These are phyloP conservation scores for Colletotrichum tabaci DNA, from an alignment of 2,329 filamentous ascomycete genomes.

Conservation along the genomic window DNA sequence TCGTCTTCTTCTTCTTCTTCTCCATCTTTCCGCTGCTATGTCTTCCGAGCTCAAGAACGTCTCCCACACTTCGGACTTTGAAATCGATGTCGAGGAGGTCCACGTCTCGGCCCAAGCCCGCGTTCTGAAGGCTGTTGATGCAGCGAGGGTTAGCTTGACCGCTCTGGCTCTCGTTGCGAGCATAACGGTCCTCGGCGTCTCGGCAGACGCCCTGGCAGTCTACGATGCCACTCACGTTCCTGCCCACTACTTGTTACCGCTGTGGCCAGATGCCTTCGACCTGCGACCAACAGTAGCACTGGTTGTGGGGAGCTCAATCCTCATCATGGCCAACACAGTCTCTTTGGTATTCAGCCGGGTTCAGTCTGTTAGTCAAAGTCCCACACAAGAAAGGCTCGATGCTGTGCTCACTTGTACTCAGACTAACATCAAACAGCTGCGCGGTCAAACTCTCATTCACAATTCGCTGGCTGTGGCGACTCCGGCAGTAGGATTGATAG, in stretches of 20 bases:
- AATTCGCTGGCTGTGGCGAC: conserved; percentile 46
- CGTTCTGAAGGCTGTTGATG: conserved; percentile 59
- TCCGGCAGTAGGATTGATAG: conserved; percentile 51
- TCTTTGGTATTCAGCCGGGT: conserved; percentile 66
- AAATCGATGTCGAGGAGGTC: conserved; percentile 61
- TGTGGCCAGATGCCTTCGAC: conserved; percentile 73
- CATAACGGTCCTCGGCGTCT: conserved; percentile 67
- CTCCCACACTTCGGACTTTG: conserved; percentile 63
- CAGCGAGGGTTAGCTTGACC: conserved; percentile 63
- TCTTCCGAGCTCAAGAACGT: conserved; percentile 55
- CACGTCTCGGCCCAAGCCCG: conserved; percentile 56
- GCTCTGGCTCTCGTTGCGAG: conserved; percentile 65
- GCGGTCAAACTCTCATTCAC: conserved; percentile 19
- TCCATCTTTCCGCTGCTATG: conserved; percentile 12
- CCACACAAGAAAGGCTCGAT: not conserved
- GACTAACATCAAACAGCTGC: conserved; percentile 33
- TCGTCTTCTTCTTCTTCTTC: not conserved
- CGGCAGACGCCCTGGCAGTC: conserved; percentile 67
- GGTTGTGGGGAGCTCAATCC: conserved; percentile 65
- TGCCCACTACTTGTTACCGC: conserved; percentile 62
- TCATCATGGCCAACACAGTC: conserved; percentile 63
- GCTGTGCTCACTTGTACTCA: not conserved
- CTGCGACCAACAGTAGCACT: conserved; percentile 70
- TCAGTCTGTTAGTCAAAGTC: conserved; percentile 60
- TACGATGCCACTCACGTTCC: conserved; percentile 69